Conservation (phyloP, 1,284 basidiomycete species). For the Tilletia setariae region DNA sequence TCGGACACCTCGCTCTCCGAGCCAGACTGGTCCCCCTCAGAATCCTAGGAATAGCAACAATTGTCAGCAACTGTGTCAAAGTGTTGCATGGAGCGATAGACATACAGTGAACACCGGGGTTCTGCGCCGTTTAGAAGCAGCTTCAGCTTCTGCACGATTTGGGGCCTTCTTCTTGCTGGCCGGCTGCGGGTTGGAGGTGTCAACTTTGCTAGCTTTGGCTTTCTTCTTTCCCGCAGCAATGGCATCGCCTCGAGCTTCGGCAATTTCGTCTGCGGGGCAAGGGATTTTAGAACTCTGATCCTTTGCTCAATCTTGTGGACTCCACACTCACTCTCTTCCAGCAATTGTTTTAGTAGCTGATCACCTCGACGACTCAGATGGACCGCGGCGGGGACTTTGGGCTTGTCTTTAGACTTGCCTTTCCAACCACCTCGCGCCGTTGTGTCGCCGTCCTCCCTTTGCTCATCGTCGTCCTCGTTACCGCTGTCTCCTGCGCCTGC, state of each 20-base stretch:
- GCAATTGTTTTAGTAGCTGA: constrained; percentile 81
- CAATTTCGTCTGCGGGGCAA: constrained; percentile 1
- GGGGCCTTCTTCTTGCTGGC: constrained; percentile 7
- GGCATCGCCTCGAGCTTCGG: not conserved
- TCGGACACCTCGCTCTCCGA: constrained; percentile 13
- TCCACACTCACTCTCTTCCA: constrained; percentile 68
- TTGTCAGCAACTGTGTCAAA: not conserved
- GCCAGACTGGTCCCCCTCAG: constrained; percentile 56
- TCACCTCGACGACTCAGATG: constrained; percentile 96
- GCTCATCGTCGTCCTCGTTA: constrained; percentile 44
- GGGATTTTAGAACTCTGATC: not conserved
- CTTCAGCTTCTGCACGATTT: constrained; percentile 63
- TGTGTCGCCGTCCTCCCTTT: constrained; percentile 26
- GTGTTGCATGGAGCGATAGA: not conserved
- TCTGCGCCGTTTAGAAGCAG: constrained; percentile 58
- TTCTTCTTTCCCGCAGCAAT: constrained; percentile 26
- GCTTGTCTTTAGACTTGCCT: constrained; percentile 19
- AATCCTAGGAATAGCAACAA: not conserved
- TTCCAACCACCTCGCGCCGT: not conserved
- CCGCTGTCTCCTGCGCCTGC: constrained; percentile 39
- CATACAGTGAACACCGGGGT: constrained; percentile 11
- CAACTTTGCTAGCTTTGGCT: constrained; percentile 18
- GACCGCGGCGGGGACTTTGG: constrained; percentile 86
- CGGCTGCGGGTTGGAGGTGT: not conserved
- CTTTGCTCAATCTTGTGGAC: too few relatives aligned